These are phyloP conservation scores for Ulota crispa DNA, from an alignment of 225 moss, liverwort and hornwort species.

Conservation along the genomic window DNA sequence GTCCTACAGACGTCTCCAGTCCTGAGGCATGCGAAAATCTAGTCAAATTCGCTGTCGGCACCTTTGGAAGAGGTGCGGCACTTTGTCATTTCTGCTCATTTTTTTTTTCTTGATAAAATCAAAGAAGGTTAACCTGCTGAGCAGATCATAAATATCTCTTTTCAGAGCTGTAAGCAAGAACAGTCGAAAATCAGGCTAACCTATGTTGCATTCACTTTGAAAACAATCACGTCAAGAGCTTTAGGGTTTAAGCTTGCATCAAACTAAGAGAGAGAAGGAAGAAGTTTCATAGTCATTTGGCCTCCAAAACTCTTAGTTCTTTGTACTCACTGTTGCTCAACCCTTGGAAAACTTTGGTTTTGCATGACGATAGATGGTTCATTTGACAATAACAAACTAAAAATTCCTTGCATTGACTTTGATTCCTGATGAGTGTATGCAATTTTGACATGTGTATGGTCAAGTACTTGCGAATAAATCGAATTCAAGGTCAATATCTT, in stretches of 20 bases:
- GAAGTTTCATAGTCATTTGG: not conserved
- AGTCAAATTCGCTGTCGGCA: constrained; percentile 32
- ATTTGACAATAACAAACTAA: not conserved
- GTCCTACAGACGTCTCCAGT: constrained; percentile 38
- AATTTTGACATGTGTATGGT: too few species aligned
- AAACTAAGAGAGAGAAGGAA: not conserved
- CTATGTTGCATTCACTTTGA: too few species aligned
- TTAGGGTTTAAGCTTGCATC: not conserved
- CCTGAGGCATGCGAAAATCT: constrained; percentile 42
- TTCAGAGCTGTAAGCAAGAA: too few species aligned
- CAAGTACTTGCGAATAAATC: too few species aligned
- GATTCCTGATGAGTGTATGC: too few species aligned
- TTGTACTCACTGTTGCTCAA: not conserved
- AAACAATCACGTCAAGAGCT: not conserved
- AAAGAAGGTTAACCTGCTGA: too few species aligned
- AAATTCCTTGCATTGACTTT: too few species aligned
- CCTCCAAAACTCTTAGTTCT: not conserved
- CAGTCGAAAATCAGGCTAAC: too few species aligned
- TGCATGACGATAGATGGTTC: not conserved
- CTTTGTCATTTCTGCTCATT: not conserved
- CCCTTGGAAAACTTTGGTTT: not conserved
- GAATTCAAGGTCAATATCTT: too few species aligned
- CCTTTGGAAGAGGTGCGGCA: constrained; percentile 38
- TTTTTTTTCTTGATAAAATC: too few species aligned
- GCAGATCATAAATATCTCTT: too few species aligned